phyloP scores from a whole-genome alignment of 371 early-diverging fungal genomes.

The Circinella umbellata region DNA sequence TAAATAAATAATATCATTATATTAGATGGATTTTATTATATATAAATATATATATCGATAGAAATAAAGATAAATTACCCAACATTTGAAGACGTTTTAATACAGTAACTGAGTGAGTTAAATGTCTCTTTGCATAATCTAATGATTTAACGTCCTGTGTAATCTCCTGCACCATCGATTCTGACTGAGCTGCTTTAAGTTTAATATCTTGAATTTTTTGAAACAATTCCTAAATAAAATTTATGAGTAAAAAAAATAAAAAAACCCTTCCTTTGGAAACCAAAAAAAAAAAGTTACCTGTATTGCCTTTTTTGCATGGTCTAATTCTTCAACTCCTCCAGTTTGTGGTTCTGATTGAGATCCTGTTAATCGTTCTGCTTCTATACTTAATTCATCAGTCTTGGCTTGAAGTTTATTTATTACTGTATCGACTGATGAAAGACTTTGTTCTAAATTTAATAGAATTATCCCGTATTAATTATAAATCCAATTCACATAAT shows the following conservation, averaged over 20 bases:
- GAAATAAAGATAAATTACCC: slow-evolving; percentile 37
- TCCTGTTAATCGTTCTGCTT: slow-evolving; percentile 74
- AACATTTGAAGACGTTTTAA: slow-evolving; percentile 90
- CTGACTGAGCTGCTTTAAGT: slow-evolving; percentile 82
- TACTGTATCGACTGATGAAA: slow-evolving; percentile 72
- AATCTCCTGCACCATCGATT: slow-evolving; percentile 90
- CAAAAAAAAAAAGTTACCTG: slow-evolving; percentile 42
- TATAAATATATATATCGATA: background rate
- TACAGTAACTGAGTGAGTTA: slow-evolving; percentile 81
- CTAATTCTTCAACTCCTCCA: slow-evolving; percentile 65
- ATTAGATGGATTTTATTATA: background rate
- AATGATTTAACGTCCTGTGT: slow-evolving; percentile 94
- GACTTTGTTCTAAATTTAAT: slow-evolving; percentile 63
- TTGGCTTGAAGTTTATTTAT: slow-evolving; percentile 63
- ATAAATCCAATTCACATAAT: background rate
- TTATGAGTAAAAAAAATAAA: no score
- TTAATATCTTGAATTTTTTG: slow-evolving; percentile 83
- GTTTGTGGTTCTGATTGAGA: slow-evolving; percentile 66
- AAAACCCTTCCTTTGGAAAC: background rate
- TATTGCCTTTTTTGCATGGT: slow-evolving; percentile 72
- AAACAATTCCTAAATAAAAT: slow-evolving; percentile 66
- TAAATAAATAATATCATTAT: slow-evolving; percentile 12
- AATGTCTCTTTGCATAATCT: slow-evolving; percentile 91
- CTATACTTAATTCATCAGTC: slow-evolving; percentile 60
- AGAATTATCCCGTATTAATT: background rate